Evolutionary conservation across 1,284 basidiomycete species (phyloP), one percentile per base, ranked within the genome.

Genomic region (Trichosporon sp.): DNA sequence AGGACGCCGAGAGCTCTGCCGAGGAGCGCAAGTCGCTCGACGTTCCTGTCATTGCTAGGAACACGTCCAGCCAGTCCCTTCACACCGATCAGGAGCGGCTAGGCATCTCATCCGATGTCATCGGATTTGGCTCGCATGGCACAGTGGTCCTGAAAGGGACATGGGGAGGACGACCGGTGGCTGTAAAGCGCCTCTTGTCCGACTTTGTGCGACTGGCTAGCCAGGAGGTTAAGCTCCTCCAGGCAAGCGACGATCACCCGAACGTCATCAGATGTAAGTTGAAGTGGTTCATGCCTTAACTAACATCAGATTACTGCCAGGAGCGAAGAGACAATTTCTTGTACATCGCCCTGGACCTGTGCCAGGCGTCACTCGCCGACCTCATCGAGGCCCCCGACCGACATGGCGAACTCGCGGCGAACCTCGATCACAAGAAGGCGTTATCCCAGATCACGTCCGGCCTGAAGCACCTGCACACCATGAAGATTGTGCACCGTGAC

Each of bases 401-500:
- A 12, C 80, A 83, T 66, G 68, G 87, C 9, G 82, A 89, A 64
- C 88, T 90, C 83, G 87, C 87, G 6, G 88, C 91, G 35, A 88
- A 92, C 60, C 92, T 96, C 78, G 91, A 96, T 66, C 90, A 92
- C 9, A 97, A 97, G 81, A 89, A 89, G 70, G 95, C 95, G 0
- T 83, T 99, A 70, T 87, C 86, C 65, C 93, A 99, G 82, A 91
- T 99, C 71, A 89, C 94, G 0, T 88, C 90, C 13, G 96, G 96
- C 2, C 81, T 99, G 68, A 87, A 90, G 66, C 95, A 98, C 82
- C 86, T 99, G 9, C 96, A 99, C 80, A 91, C 89, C 27, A 88
- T 99, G 77, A 98, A 97, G 83, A 93, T 99, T 74, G 90, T 99
- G 25, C 97, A 99, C 84, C 89, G 97, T 31, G 96, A 99, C 80